Conservation (phyloP, 2,329 filamentous ascomycete species). For the Hawksworthiomyces lignivorus region DNA sequence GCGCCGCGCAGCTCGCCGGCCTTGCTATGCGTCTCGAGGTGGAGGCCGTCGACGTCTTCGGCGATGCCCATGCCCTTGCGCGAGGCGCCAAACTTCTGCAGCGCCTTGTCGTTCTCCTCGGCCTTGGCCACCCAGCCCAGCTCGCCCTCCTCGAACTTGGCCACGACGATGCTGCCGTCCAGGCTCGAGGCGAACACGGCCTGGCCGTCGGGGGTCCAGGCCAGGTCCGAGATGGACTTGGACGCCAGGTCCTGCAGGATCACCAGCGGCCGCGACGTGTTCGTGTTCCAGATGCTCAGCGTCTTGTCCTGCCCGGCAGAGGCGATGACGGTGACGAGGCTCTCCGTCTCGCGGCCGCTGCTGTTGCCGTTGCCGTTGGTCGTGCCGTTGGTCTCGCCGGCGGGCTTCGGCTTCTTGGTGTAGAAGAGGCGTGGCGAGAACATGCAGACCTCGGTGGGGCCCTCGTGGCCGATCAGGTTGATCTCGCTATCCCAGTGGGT, state of each 20-base stretch:
- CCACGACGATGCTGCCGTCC: slow-evolving; percentile 78
- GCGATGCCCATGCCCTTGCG: slow-evolving; percentile 83
- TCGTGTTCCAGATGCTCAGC: slow-evolving; percentile 95
- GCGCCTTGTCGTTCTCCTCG: slow-evolving; percentile 84
- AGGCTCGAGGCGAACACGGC: slow-evolving; percentile 79
- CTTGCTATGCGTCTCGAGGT: slow-evolving; percentile 86
- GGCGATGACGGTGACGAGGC: slow-evolving; percentile 82
- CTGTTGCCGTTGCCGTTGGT: slow-evolving; percentile 25
- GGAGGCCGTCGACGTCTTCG: slow-evolving; percentile 82
- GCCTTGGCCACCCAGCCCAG: slow-evolving; percentile 79
- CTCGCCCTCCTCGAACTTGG: slow-evolving; percentile 79
- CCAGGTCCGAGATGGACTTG: slow-evolving; percentile 89
- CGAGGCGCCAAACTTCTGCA: slow-evolving; percentile 87
- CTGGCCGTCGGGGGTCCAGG: slow-evolving; percentile 89
- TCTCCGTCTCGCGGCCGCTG: slow-evolving; percentile 16
- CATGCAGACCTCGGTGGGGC: slow-evolving; percentile 91
- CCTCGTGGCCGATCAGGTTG: slow-evolving; percentile 94
- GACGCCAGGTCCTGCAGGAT: slow-evolving; percentile 81
- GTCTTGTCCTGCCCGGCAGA: slow-evolving; percentile 97
- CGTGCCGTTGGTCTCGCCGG: slow-evolving; percentile 40
- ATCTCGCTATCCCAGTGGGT: slow-evolving; percentile 93
- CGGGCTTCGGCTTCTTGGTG: slow-evolving; percentile 55
- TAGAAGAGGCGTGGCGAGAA: slow-evolving; percentile 91
- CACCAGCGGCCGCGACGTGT: slow-evolving; percentile 81
- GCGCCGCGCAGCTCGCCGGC: slow-evolving; percentile 82